Percentiles rank a stretch among this genome's conserved stretches.
Evolutionary conservation across 371 early-diverging fungal genomes (phyloP).

Genomic region (Dichotomocladium elegans): DNA sequence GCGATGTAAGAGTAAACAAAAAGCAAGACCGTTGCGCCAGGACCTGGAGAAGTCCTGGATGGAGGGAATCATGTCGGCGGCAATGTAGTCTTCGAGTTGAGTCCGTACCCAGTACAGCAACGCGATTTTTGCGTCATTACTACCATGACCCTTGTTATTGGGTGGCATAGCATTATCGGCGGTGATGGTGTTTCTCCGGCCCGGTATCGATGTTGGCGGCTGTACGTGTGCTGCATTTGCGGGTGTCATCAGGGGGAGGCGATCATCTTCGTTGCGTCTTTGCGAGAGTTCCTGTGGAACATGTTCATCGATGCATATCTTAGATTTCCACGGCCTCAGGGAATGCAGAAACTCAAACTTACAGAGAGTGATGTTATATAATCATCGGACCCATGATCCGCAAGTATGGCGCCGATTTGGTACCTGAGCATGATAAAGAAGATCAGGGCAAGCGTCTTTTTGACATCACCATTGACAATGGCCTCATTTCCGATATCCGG

Average conservation of each 20-base stretch:
- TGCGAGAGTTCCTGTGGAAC: background rate
- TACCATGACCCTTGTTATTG: constrained; percentile 1
- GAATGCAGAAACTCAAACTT: too few species aligned
- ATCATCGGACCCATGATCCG: constrained; percentile 43
- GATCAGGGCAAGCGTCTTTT: constrained; percentile 82
- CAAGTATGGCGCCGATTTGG: constrained; percentile 54
- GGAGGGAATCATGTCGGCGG: constrained; percentile 52
- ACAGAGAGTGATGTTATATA: constrained; percentile 28
- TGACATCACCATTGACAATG: constrained; percentile 83
- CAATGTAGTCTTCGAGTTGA: constrained; percentile 58
- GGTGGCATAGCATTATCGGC: background rate
- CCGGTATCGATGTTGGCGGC: constrained; percentile 7
- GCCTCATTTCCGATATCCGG: constrained; percentile 79
- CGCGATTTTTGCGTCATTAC: constrained; percentile 54
- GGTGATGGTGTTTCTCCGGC: background rate
- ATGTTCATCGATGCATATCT: constrained; percentile 1
- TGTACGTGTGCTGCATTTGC: too few species aligned
- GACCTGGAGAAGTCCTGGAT: constrained; percentile 66
- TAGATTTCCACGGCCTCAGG: background rate
- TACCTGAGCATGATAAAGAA: constrained; percentile 79
- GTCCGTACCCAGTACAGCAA: constrained; percentile 70
- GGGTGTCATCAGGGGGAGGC: background rate
- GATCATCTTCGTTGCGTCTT: background rate
- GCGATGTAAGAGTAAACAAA: constrained; percentile 68
- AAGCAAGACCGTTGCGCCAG: constrained; percentile 74